Evolutionary conservation across 2,329 filamentous ascomycete species (phyloP).

Genomic region (Orbilia ellipsospora): DNA sequence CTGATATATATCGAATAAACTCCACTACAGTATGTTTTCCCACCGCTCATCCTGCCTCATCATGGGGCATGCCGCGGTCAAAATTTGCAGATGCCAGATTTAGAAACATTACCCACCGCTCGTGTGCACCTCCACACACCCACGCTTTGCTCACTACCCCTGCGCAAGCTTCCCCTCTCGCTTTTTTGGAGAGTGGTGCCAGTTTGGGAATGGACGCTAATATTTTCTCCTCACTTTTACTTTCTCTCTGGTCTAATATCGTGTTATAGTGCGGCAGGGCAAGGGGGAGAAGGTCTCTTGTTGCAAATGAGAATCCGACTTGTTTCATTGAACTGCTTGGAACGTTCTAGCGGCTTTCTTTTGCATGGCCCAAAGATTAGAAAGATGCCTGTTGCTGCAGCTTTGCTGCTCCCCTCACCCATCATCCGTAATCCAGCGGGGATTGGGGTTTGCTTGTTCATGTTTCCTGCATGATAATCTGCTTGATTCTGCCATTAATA

Average conservation of each 20-base stretch:
- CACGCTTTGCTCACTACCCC: constrained; percentile 8
- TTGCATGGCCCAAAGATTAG: constrained; percentile 20
- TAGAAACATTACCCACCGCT: constrained; percentile 35
- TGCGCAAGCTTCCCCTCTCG: constrained; percentile 24
- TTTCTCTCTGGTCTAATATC: constrained; percentile 1
- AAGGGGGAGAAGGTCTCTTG: constrained; percentile 15
- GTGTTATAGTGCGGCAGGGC: constrained; percentile 37
- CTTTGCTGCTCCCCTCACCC: background rate
- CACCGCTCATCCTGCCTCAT: constrained; percentile 13
- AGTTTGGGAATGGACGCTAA: constrained; percentile 36
- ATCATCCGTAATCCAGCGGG: constrained; percentile 33
- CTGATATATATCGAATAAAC: constrained; percentile 30
- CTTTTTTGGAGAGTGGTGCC: background rate
- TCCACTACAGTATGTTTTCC: constrained; percentile 22
- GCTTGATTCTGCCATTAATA: constrained; percentile 32
- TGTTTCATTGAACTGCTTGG: constrained; percentile 53
- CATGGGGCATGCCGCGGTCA: background rate
- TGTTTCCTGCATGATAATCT: constrained; percentile 34
- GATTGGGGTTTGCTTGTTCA: constrained; percentile 8
- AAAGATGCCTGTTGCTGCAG: constrained; percentile 34
- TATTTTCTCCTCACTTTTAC: constrained; percentile 6
- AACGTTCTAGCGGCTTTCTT: constrained; percentile 53
- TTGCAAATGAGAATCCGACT: constrained; percentile 32
- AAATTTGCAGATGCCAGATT: constrained; percentile 51
- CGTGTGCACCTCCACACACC: background rate